Percentiles rank a stretch among this genome's conserved stretches.
Conservation (phyloP, 2,329 filamentous ascomycete genomes). For the Exutisphaerella laricina region DNA sequence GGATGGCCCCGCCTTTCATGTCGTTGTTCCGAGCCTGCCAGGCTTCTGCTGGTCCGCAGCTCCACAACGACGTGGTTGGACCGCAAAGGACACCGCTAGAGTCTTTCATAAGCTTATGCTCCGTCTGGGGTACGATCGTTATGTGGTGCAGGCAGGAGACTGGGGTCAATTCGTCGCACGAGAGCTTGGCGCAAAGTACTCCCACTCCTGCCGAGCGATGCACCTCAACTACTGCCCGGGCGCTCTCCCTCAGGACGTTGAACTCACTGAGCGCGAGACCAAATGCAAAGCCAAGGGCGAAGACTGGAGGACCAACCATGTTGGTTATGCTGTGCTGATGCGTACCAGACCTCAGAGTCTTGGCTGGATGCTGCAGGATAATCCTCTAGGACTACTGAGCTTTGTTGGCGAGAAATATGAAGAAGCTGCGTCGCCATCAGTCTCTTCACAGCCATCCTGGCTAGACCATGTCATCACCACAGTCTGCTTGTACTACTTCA, state of each 20-base stretch:
- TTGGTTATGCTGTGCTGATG: constrained; percentile 41
- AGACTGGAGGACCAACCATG: constrained; percentile 37
- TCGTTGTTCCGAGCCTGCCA: constrained; percentile 55
- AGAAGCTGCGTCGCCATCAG: constrained; percentile 36
- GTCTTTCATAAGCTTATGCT: constrained; percentile 39
- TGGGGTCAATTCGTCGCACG: constrained; percentile 40
- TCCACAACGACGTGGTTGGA: constrained; percentile 33
- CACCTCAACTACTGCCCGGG: constrained; percentile 41
- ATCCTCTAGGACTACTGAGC: constrained; percentile 41
- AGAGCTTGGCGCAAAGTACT: constrained; percentile 35
- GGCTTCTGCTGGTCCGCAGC: constrained; percentile 47
- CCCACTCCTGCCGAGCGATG: constrained; percentile 35
- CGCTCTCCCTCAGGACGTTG: constrained; percentile 30
- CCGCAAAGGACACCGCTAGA: constrained; percentile 35
- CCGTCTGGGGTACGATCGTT: constrained; percentile 37
- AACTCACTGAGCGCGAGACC: constrained; percentile 33
- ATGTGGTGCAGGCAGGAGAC: constrained; percentile 38
- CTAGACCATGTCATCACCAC: constrained; percentile 31
- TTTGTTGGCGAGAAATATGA: constrained; percentile 44
- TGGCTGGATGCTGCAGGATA: constrained; percentile 40
- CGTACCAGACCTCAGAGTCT: constrained; percentile 42
- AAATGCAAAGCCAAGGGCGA: constrained; percentile 30
- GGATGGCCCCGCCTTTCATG: constrained; percentile 44
- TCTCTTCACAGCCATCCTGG: constrained; percentile 30
- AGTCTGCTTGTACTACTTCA: constrained; percentile 37